Evolutionary conservation across 345 rosid genomes (phyloP).

Genomic region (Citrus sp.): DNA sequence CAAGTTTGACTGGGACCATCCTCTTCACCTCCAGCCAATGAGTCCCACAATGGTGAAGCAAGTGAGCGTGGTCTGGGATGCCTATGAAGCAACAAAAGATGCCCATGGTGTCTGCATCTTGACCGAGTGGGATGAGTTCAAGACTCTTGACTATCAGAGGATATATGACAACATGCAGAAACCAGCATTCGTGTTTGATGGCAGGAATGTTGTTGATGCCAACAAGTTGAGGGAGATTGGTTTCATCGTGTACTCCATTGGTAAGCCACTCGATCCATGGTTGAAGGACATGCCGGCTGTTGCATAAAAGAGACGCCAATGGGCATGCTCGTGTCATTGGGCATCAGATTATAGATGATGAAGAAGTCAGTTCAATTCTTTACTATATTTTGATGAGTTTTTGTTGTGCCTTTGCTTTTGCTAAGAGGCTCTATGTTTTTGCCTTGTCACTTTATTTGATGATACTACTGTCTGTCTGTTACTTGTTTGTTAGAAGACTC

Average conservation of each 20-base stretch:
- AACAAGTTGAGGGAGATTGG: constrained; percentile 79
- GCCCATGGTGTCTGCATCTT: constrained; percentile 87
- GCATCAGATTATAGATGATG: constrained; percentile 12
- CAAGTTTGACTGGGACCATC: constrained; percentile 95
- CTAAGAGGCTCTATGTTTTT: constrained; percentile 22
- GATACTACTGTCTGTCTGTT: constrained; percentile 11
- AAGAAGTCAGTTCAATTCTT: constrained; percentile 27
- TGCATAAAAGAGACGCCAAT: constrained; percentile 26
- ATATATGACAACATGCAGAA: constrained; percentile 87
- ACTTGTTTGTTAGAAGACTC: constrained; percentile 14
- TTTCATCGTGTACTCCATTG: constrained; percentile 85
- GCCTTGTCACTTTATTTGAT: constrained; percentile 23
- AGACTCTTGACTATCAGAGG: constrained; percentile 65
- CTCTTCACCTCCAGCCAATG: constrained; percentile 90
- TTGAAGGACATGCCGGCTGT: constrained; percentile 92
- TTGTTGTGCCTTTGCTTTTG: constrained; percentile 25
- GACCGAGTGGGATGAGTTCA: constrained; percentile 97
- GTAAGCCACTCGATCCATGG: constrained; percentile 92
- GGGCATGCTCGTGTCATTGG: not conserved
- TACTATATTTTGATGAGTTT: constrained; percentile 17
- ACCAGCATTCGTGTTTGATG: constrained; percentile 87
- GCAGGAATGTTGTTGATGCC: constrained; percentile 62
- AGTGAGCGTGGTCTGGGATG: constrained; percentile 72
- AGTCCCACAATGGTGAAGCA: constrained; percentile 79
- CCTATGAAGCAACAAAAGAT: constrained; percentile 71